Evolutionary conservation across 2,329 filamentous ascomycete genomes (phyloP), one percentile per base, ranked within the genome.

Genomic region (Pseudocercospora vitis): DNA sequence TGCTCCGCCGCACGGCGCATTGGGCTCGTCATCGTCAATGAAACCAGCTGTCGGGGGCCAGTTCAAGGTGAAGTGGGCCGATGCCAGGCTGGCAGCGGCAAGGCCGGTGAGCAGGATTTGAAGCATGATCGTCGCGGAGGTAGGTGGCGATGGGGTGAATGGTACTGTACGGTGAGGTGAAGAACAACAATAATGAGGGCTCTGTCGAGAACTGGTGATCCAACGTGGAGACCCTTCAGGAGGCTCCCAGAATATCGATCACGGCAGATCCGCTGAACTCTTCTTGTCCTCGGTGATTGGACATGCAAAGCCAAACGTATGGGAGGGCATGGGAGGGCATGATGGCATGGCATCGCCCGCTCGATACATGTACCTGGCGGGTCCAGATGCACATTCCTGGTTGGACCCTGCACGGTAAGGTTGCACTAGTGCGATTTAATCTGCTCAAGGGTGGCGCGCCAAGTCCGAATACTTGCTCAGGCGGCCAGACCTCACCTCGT

Each of bases 51-150:
- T 64, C 8, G 60, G 58, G 19, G 74, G 75, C 53, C 69, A 72
- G 14, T 71, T 59, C 32, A 77, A 67, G 18, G 61, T 61, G 70
- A 76, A 77, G 60, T 77, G 75, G 3, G 74, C 74, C 4, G 72
- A 65, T 19, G 69, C 62, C 52, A 71, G 60, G 39, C 53, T 58
- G 16, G 65, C 61, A 12, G 64, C 58, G 33, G 57, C 58, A 28
- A 68, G 55, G 35, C 52, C 46, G 47, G 73, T 26, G 26, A 68
- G 24, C 37, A 65, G 19, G 19, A 50, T 62, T 48, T 51, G 58
- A 26, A 61, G 19, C 61, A 67, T n/a, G n/a, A n/a, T 69, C 48
- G 14, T 63, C 19, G 44, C 24, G 16, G 28, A 28, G 39, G 23
- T 45, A 49, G 19, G 44, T n/a, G 9, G 28, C n/a, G 26, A 12